Evolutionary conservation across 2,329 filamentous ascomycete genomes (phyloP), one percentile per base, ranked within the genome.

Genomic region (Xylariaceae sp.): DNA sequence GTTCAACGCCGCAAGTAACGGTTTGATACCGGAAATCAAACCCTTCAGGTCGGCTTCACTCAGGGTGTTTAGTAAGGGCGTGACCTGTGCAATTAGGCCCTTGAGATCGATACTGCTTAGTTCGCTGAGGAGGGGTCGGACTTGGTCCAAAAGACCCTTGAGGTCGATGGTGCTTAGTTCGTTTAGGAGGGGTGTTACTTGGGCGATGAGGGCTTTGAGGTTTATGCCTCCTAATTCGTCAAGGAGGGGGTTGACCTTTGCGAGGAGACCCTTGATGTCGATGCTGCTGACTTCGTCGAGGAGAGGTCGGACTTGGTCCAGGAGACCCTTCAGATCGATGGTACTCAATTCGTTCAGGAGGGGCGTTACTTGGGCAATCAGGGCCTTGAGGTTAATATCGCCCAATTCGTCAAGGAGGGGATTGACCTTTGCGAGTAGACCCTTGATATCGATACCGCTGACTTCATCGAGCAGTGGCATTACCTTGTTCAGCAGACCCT

Each of bases 21-120:
- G 48, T 3, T 15, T 34, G 4, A 50, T 15, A 8, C 17, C 4
- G 4, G 17, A 18, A 2, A 34, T 9, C 10, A 50, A 11, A 34
- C 18, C 48, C 11, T 50, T 50, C 18, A 50, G 48, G 2, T 50
- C 18, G 48, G 34, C 17, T 8, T 50, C 68, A 59, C 71, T 71
- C 9, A 77, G 53, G 0, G 72, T 69, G 4, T 62, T 64, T 3
- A 77, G 66, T 1, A 77, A 63, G 17, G 75, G 75, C 48, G 72
- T 72, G n/a, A 75, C 62, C 0, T 70, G 64, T 6, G 73, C 67
- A 0, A 76, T 64, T 2, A 77, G 65, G 5, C 73, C 70, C 1
- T 57, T 65, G 0, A 76, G 63, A 53, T 77, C 73, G 4, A 76
- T 67, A 9, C 72, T 68, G 2, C 17, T 37, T 6, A 51, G 49